These are phyloP conservation scores for Eucalyptus cloeziana DNA, from an alignment of 345 rosid species.

Conservation along the genomic window DNA sequence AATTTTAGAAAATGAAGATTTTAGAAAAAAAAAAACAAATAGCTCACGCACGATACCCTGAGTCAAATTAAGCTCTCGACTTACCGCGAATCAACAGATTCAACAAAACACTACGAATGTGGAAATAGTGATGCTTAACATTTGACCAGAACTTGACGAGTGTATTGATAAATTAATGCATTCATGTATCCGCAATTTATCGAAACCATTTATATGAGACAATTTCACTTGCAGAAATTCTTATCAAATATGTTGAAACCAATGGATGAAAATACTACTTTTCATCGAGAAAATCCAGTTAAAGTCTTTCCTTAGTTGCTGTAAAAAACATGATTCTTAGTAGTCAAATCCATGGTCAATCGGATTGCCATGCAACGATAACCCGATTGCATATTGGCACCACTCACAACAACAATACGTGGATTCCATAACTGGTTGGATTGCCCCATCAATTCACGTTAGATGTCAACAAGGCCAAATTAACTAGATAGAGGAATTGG, in stretches of 20 bases:
- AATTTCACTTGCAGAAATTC: accelerated
- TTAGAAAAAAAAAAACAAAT: neutral
- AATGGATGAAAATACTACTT: neutral
- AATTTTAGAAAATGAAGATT: neutral
- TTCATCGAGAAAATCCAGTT: accelerated
- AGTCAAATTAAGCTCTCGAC: neutral
- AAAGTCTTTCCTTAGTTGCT: neutral
- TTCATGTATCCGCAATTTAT: neutral
- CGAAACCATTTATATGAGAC: neutral
- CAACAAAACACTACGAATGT: neutral
- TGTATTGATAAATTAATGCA: neutral
- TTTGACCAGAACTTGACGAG: accelerated
- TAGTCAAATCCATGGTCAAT: neutral
- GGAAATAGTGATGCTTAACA: neutral
- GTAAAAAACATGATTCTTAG: neutral
- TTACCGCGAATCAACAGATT: neutral
- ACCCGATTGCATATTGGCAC: accelerated
- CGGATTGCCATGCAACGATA: neutral
- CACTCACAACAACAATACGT: neutral
- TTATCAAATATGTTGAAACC: neutral
- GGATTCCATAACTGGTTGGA: neutral
- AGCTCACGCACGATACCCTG: neutral
- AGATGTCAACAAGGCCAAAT: neutral
- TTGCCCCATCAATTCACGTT: neutral
- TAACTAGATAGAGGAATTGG: neutral